Evolutionary conservation across 1,139 yeast species (phyloP), one percentile per base, ranked within the genome.

Genomic region (Lodderomyces metapsilosis): DNA sequence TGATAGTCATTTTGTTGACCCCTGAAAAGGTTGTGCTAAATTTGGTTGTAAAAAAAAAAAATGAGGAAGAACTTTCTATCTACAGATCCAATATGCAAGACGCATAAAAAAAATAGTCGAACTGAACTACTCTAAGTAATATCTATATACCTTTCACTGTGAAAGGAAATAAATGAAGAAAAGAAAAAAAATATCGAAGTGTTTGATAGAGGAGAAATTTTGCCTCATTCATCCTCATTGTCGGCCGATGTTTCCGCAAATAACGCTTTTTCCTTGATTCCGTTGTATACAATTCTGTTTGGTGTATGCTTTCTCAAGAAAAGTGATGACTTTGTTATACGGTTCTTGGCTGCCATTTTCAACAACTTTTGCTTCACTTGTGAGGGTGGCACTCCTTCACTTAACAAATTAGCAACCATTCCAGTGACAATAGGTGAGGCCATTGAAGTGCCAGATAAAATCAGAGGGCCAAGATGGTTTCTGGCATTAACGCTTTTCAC

Each of bases 381-480:
- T 0, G 48, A 49, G 0, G 74, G 65, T 0, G 65, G 53, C 4
- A 79, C 65, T 0, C 95, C 95, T 49, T 70, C 64, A 36, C 87
- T 81, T 48, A 88, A 61, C 37, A 62, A 37, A 54, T 80, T 74
- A 0, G 91, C 92, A 2, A 74, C 80, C 32, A 86, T 54, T 0
- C 96, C 97, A 0, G 92, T 72, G 5, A 87, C 85, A 2, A 81
- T 71, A 0, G 96, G 96, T 1, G 95, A 74, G 0, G 96, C 82
- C 88, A 88, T 88, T 1, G 96, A 88, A 0, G 96, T 88, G 0
- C 97, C 97, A 1, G 94, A 81, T 47, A 83, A 71, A 4, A 59
- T 52, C 36, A 68, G 76, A 1, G 79, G 67, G 3, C 48, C 39
- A 10, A 43, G 47, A 20, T 45, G 36, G 37, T 57, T 56, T 15